Conservation (phyloP, 192 early-diverging fungal genomes). For the Thoreauomyces humboldtii region DNA sequence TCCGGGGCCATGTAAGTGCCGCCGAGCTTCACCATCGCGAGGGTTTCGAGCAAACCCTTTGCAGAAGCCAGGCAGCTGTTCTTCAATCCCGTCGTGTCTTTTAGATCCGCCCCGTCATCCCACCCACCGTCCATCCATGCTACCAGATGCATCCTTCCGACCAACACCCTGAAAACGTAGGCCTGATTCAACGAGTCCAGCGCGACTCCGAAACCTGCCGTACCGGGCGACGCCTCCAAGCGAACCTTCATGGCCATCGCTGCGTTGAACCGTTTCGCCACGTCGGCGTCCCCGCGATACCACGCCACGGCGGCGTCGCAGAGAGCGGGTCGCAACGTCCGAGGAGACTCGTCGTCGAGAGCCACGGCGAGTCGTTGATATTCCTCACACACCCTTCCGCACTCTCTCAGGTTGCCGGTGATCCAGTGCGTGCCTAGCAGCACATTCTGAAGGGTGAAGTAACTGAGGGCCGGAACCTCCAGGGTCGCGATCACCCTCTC, state of each 20-base stretch:
- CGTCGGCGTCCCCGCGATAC: not conserved
- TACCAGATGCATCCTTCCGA: conserved; percentile 4
- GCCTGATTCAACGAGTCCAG: not conserved
- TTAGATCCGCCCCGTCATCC: not conserved
- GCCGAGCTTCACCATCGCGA: not conserved
- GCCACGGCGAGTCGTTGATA: not conserved
- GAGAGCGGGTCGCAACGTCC: not conserved
- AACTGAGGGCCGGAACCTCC: not conserved
- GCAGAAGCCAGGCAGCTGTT: not conserved
- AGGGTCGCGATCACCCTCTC: not conserved
- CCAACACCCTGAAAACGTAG: conserved; percentile 1
- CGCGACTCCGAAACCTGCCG: conserved; percentile 7
- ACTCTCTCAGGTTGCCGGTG: not conserved
- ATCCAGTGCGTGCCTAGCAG: not conserved
- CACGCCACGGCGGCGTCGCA: not conserved
- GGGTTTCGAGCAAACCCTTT: not conserved
- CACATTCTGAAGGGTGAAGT: not conserved
- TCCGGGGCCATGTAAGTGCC: not conserved
- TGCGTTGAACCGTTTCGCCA: not conserved
- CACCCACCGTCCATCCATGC: not conserved
- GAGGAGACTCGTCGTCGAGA: conserved; percentile 4
- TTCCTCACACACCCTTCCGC: not conserved
- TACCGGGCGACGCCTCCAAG: not conserved
- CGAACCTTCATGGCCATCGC: not conserved
- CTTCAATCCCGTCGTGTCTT: not conserved